Evolutionary conservation across 345 rosid genomes (phyloP).

Genomic region (Clausena lansium): DNA sequence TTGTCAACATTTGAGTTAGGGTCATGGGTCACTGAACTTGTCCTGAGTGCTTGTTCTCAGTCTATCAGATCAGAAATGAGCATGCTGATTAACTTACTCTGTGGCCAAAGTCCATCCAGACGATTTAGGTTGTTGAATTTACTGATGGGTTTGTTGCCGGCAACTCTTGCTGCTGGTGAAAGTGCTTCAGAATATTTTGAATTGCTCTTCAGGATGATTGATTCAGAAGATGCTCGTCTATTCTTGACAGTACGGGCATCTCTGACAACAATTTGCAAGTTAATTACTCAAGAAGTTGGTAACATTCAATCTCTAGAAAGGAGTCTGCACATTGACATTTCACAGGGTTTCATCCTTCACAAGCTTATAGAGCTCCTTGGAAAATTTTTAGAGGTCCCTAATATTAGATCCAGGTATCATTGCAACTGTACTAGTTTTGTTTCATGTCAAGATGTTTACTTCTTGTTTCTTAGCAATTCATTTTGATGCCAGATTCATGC

Average conservation of each 20-base stretch:
- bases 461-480: conserved; percentile 19
- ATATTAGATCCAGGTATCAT: conserved; percentile 80
- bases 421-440: background rate
- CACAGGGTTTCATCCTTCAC: conserved; percentile 97
- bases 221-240: conserved; percentile 85
- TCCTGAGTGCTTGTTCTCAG: conserved; percentile 96
- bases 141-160: conserved; percentile 77
- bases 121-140: conserved; percentile 75
- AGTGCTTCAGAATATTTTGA: conserved; percentile 97
- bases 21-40: conserved; percentile 96
- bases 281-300: conserved; percentile 85
- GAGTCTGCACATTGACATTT: conserved; percentile 93
- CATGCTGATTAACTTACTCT: conserved; percentile 81
- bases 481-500: conserved; percentile 73
- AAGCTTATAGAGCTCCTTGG: conserved; percentile 95
- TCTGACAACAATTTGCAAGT: conserved; percentile 69
- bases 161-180: conserved; percentile 91
- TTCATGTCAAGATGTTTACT: conserved; percentile 13
- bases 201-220: conserved; percentile 87
- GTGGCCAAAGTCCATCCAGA: conserved; percentile 81
- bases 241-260: conserved; percentile 92
- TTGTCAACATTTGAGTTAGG: conserved; percentile 84
- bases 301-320: conserved; percentile 88
- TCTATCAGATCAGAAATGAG: conserved; percentile 98
- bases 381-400: conserved; percentile 87